Conservation (phyloP, 1,284 basidiomycete genomes). For the Ganoderma meredithae region DNA sequence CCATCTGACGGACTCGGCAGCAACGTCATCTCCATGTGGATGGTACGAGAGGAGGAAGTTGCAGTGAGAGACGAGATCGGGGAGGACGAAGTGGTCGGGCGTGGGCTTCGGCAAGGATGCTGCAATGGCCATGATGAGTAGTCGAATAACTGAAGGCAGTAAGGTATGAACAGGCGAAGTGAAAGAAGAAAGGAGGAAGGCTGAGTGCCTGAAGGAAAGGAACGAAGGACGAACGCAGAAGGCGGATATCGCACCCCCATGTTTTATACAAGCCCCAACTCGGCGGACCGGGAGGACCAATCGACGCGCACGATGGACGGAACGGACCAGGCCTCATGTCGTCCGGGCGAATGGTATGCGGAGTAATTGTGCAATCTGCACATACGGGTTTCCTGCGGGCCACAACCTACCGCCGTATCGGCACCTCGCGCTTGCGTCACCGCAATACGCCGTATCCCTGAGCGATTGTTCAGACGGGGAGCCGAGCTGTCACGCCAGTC, state of each 20-base stretch:
- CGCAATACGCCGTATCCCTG: conserved; percentile 19
- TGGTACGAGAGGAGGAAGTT: conserved; percentile 61
- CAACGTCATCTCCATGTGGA: conserved; percentile 59
- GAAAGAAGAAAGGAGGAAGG: conserved; percentile 8
- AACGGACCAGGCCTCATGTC: conserved; percentile 1
- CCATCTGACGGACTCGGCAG: conserved; percentile 66
- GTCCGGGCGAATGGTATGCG: neutral
- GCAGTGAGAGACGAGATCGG: conserved; percentile 70
- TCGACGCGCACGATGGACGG: conserved; percentile 9
- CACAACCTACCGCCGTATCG: conserved; percentile 12
- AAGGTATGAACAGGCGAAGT: neutral
- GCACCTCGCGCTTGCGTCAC: conserved; percentile 14
- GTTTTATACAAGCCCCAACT: conserved; percentile 5
- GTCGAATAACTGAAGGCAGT: neutral
- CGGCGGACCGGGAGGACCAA: conserved; percentile 7
- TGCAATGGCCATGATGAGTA: conserved; percentile 6
- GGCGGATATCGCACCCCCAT: neutral
- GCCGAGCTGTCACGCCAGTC: conserved; percentile 23
- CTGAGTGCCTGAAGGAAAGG: conserved; percentile 3
- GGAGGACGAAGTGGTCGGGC: conserved; percentile 56
- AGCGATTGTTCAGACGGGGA: conserved; percentile 23
- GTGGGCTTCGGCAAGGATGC: conserved; percentile 10
- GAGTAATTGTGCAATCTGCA: conserved; percentile 14
- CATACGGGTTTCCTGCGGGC: conserved; percentile 22
- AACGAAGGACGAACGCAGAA: conserved; percentile 1